Conservation (phyloP, 129 eudicot genomes). For the Mikania micrantha region DNA sequence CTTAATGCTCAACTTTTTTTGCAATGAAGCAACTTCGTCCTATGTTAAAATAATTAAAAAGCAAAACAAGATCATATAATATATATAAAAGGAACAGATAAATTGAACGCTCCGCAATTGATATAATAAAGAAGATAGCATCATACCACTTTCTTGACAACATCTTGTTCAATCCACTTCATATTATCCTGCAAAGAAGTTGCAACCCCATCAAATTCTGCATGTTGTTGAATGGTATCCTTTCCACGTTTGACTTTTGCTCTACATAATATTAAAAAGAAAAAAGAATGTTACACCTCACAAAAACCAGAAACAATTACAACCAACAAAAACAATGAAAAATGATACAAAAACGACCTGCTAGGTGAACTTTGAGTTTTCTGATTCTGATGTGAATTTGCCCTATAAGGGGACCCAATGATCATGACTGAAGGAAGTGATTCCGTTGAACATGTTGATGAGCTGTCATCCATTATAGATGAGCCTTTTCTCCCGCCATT, state of each 20-base stretch:
- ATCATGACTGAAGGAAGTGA: slow-evolving; percentile 58
- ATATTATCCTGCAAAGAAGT: slow-evolving; percentile 37
- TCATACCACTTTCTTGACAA: slow-evolving; percentile 48
- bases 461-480: slow-evolving; percentile 73
- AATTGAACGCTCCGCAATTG: neutral
- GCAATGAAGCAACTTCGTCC: slow-evolving; percentile 39
- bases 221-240: slow-evolving; percentile 29
- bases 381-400: slow-evolving; percentile 22
- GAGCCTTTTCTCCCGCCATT: slow-evolving; percentile 49
- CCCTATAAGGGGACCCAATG: slow-evolving; percentile 4
- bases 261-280: slow-evolving; percentile 23
- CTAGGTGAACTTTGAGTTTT: slow-evolving; percentile 60
- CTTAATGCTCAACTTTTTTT: slow-evolving; percentile 37
- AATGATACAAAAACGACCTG: slow-evolving; percentile 35
- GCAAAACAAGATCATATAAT: neutral
- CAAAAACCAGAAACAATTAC: neutral
- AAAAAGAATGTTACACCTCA: neutral
- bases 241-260: slow-evolving; percentile 47
- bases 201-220: slow-evolving; percentile 34
- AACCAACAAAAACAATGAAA: neutral
- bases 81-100: neutral
- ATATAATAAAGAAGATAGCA: neutral
- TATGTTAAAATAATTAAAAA: slow-evolving; percentile 19
- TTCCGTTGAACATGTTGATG: slow-evolving; percentile 90
- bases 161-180: slow-evolving; percentile 48